Evolutionary conservation across 257 asterid genomes (phyloP).

Genomic region (Ophiorrhiza pumila): DNA sequence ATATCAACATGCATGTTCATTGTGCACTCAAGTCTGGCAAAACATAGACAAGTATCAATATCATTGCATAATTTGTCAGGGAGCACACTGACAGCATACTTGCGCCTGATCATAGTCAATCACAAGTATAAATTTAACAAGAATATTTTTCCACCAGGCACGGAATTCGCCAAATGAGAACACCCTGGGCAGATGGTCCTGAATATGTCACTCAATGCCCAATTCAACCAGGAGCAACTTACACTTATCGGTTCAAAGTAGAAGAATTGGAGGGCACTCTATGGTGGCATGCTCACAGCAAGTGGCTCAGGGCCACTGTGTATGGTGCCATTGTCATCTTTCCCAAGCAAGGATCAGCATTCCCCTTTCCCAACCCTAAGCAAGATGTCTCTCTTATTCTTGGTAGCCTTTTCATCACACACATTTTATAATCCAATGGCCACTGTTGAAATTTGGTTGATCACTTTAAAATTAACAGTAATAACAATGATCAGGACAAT

Average conservation of each 20-base stretch:
- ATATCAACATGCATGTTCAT: no score
- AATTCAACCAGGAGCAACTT: constrained; percentile 27
- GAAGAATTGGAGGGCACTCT: constrained; percentile 32
- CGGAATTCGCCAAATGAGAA: constrained; percentile 29
- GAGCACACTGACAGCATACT: no score
- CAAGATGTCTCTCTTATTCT: constrained; percentile 60
- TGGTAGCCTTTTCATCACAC: constrained; percentile 32
- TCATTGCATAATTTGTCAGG: no score
- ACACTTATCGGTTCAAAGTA: constrained; percentile 24
- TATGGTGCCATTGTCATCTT: constrained; percentile 60
- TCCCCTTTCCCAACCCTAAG: constrained; percentile 51
- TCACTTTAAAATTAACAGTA: neutral
- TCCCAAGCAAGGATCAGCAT: constrained; percentile 41
- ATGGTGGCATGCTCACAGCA: constrained; percentile 40
- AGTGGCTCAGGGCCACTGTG: constrained; percentile 35
- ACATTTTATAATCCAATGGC: neutral
- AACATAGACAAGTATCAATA: no score
- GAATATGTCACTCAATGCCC: constrained; percentile 33
- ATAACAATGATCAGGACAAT: constrained; percentile 24
- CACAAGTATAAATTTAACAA: neutral
- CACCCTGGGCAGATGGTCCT: constrained; percentile 37
- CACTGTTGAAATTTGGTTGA: neutral
- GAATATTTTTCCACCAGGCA: constrained; percentile 14
- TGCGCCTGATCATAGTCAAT: no score
- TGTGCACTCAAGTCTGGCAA: no score